phyloP scores from a whole-genome alignment of 2,329 filamentous ascomycete genomes.

The Colletotrichum tofieldiae region DNA sequence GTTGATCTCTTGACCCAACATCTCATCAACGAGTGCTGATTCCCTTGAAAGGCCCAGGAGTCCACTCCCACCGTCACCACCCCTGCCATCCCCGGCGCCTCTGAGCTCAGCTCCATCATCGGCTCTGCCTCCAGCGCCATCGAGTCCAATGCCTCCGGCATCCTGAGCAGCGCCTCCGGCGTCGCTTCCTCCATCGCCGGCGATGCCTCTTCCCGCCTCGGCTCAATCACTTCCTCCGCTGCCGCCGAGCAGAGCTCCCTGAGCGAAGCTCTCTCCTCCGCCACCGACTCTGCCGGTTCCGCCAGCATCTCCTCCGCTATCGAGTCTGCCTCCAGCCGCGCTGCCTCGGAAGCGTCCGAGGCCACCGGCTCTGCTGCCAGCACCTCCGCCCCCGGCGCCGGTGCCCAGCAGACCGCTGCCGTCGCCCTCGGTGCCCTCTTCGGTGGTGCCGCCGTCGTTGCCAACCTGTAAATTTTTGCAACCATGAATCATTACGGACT shows the following conservation, averaged over 20 bases:
- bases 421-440: slow-evolving; percentile 63
- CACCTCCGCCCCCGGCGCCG: slow-evolving; percentile 46
- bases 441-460: slow-evolving; percentile 62
- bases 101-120: slow-evolving; percentile 33
- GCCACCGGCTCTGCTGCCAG: slow-evolving; percentile 47
- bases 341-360: slow-evolving; percentile 18
- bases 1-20: slow-evolving; percentile 11
- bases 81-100: slow-evolving; percentile 41
- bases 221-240: slow-evolving; percentile 42
- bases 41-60: slow-evolving; percentile 42
- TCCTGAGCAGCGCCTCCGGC: slow-evolving; percentile 45
- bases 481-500: background rate
- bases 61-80: slow-evolving; percentile 26
- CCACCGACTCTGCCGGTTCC: slow-evolving; percentile 32
- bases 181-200: slow-evolving; percentile 46
- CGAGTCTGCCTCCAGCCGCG: slow-evolving; percentile 31
- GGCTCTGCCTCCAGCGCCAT: slow-evolving; percentile 1
- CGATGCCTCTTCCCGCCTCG: slow-evolving; percentile 46
- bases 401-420: slow-evolving; percentile 57
- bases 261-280: slow-evolving; percentile 41
- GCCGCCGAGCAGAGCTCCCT: slow-evolving; percentile 44
- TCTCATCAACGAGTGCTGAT: background rate
- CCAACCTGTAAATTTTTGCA: slow-evolving; percentile 59
- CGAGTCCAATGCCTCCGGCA: slow-evolving; percentile 25
- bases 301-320: slow-evolving; percentile 37